Evolutionary conservation across 345 rosid species (phyloP).

Genomic region (Angophora floribunda): DNA sequence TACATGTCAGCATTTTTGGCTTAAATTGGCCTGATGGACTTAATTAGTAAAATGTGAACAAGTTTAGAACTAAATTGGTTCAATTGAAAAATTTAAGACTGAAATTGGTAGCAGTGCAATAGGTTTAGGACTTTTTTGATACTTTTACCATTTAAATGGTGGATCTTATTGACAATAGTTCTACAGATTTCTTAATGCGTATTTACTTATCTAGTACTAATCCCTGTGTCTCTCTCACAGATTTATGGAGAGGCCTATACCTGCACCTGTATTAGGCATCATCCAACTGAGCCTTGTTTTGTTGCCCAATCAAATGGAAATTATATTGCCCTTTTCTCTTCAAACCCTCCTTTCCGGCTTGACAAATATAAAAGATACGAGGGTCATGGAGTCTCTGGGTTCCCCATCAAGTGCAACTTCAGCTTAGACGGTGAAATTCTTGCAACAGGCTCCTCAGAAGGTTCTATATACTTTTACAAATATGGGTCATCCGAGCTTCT

Average conservation of each 20-base stretch:
- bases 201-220: background rate
- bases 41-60: too few species aligned
- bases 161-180: background rate
- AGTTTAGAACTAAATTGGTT: too few species aligned
- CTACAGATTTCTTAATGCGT: background rate
- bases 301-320: conserved; percentile 85
- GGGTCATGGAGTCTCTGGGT: conserved; percentile 74
- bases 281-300: conserved; percentile 56
- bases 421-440: conserved; percentile 60
- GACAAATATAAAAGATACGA: conserved; percentile 71
- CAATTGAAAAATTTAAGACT: too few species aligned
- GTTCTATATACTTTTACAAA: conserved; percentile 46
- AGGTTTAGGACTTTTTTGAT: too few species aligned
- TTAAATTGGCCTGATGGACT: too few species aligned
- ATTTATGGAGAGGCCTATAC: conserved; percentile 84
- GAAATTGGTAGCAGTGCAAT: too few species aligned
- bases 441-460: conserved; percentile 73
- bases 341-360: conserved; percentile 68
- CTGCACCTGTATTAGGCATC: conserved; percentile 62
- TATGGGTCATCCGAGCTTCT: conserved; percentile 37
- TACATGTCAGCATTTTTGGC: too few species aligned
- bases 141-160: background rate
- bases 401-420: conserved; percentile 74
- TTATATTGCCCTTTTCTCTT: conserved; percentile 78
- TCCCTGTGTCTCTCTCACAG: conserved; percentile 10